Percentiles rank a stretch among this genome's conserved stretches.
phyloP scores from a whole-genome alignment of 371 early-diverging fungal genomes.

The Mortierella sp. region DNA sequence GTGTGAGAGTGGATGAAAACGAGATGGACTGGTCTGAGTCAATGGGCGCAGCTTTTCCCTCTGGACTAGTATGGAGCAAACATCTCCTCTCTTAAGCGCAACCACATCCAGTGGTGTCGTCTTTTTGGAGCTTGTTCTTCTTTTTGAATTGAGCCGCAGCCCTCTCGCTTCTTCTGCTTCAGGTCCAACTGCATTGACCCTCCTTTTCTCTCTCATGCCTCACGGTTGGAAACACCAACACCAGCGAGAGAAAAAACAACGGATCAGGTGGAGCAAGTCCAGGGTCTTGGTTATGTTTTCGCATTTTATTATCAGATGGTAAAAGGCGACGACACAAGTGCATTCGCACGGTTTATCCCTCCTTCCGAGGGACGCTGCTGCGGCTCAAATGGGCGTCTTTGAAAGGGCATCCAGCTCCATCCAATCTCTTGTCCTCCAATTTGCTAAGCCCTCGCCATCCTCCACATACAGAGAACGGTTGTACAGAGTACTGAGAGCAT shows the following conservation, averaged over 20 bases:
- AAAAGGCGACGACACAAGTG: too few species aligned
- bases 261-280: background rate
- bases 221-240: background rate
- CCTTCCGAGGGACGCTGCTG: background rate
- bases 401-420: background rate
- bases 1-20: background rate
- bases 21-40: background rate
- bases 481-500: too few species aligned
- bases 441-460: slow-evolving; percentile 8
- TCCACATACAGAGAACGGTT: too few species aligned
- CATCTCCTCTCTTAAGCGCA: background rate
- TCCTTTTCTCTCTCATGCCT: background rate
- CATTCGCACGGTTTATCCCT: background rate
- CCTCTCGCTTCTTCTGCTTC: background rate
- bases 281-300: too few species aligned
- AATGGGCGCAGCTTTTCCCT: slow-evolving; percentile 10
- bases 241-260: background rate
- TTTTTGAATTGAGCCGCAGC: background rate
- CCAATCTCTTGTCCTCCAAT: background rate
- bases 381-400: background rate
- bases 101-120: background rate
- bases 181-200: background rate
- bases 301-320: too few species aligned
- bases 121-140: background rate
- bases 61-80: background rate